A percentile compares a stretch with the other conserved stretches of the same genome.
phyloP scores from a whole-genome alignment of 768 basidiomycete species.

The Daedaleopsis sinensis region DNA sequence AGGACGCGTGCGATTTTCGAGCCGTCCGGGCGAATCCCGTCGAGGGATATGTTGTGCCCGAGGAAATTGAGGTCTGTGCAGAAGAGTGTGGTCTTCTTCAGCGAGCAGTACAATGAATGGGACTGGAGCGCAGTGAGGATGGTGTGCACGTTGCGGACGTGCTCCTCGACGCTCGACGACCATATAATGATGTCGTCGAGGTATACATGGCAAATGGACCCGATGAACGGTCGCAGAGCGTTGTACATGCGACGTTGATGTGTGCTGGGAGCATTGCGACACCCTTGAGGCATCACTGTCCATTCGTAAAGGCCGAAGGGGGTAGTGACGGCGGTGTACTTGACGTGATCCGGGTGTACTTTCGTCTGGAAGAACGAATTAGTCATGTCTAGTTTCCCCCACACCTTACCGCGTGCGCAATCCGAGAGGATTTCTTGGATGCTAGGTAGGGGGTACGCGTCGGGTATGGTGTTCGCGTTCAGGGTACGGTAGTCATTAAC shows the following conservation, averaged over 20 bases:
- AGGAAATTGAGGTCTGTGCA: constrained; percentile 33
- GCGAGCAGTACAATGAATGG: constrained; percentile 31
- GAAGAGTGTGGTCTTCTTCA: constrained; percentile 34
- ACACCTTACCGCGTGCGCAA: constrained; percentile 22
- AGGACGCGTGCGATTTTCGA: constrained; percentile 31
- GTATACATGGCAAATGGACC: constrained; percentile 46
- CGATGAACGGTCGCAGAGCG: constrained; percentile 37
- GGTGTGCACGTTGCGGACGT: constrained; percentile 22
- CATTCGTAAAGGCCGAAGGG: constrained; percentile 45
- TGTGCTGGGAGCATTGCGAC: constrained; percentile 38
- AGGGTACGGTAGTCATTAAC: constrained; percentile 25
- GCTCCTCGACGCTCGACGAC: constrained; percentile 38
- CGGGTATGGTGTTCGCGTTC: constrained; percentile 22
- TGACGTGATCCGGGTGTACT: constrained; percentile 17
- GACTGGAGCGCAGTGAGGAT: constrained; percentile 26
- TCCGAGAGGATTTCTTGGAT: constrained; percentile 24
- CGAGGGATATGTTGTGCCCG: constrained; percentile 34
- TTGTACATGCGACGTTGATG: constrained; percentile 35
- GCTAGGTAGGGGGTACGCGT: constrained; percentile 20
- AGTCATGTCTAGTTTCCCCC: constrained; percentile 20
- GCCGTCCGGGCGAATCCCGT: constrained; percentile 35
- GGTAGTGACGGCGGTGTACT: constrained; percentile 20
- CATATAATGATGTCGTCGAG: constrained; percentile 50
- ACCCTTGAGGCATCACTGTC: constrained; percentile 44
- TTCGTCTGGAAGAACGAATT: constrained; percentile 17